Evolutionary conservation across 352 stramenopile genomes (phyloP), one percentile per base, ranked within the genome.

Genomic region (Globisporangium nodosum): DNA sequence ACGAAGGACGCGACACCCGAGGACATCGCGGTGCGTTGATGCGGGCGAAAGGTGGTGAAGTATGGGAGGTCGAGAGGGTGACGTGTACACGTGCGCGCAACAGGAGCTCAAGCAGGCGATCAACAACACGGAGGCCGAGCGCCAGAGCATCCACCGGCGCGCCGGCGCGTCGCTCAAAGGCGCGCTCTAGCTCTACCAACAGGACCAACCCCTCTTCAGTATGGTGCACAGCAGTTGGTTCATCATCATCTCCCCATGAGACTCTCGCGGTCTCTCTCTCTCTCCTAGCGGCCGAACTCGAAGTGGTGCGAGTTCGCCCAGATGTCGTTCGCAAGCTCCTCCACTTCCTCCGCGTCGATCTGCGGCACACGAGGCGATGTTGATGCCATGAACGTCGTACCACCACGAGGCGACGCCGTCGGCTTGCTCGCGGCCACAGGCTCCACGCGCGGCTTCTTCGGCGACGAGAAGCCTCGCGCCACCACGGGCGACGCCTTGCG

Each of bases 241-340:
- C 30, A 42, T 40, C 30, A 39, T 20, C 27, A 35, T 37, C 33
- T 52, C 46, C 33, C 8, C 24, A 27, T 27, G 37, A 43, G 37
- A 13, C 3, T 13, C 52, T 45, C 52, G 45, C 46, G 43, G 46
- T 33, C 35, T 37, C 27, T 27, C 56, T 7, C 39, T 53, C 33
- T 27, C 24, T 31, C 37, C 31, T 64, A 65, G 35, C 63, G 63
- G 42, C 87, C 74, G 56, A 91, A 91, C 45, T 88, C 73, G 47
- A 89, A 89, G 57, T 91, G 69, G 70, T 88, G 69, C 57, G 81
- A 87, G 66, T 91, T 91, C 43, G 75, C 74, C 81, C 81, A 91
- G 60, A 91, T 91, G 46, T 89, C 78, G 66, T 88, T 89, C 49
- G 81, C 81, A 31, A 91, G 67, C 33, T 70, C 69, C 31, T 78